phyloP scores from a whole-genome alignment of 305 asterid species.

The Ajuga reptans region DNA sequence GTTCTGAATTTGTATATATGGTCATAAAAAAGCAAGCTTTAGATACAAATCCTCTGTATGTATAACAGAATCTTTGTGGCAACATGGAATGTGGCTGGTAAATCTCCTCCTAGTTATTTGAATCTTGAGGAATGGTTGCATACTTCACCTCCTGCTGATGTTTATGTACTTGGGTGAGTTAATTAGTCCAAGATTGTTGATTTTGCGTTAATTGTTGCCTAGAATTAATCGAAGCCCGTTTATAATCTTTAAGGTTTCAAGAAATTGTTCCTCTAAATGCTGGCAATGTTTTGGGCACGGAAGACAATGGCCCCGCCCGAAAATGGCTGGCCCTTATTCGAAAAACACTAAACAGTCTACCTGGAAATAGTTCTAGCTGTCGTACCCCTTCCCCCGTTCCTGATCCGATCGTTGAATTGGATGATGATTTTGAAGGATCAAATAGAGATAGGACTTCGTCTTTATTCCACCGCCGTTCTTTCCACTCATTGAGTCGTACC shows the following conservation, averaged over 20 bases:
- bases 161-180: conserved; percentile 86
- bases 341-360: conserved; percentile 64
- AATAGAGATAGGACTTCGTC: conserved; percentile 41
- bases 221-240: conserved; percentile 1
- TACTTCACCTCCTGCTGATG: conserved; percentile 84
- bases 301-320: conserved; percentile 85
- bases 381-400: conserved; percentile 73
- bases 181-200: background rate
- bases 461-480: conserved; percentile 64
- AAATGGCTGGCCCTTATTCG: conserved; percentile 83
- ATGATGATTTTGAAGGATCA: conserved; percentile 83
- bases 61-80: conserved; percentile 59
- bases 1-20: background rate
- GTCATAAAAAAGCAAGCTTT: background rate
- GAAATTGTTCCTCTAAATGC: conserved; percentile 96
- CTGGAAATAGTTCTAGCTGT: conserved; percentile 54
- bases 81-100: conserved; percentile 94
- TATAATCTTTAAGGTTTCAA: conserved; percentile 64
- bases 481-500: conserved; percentile 69
- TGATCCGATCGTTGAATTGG: conserved; percentile 70
- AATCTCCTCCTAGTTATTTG: conserved; percentile 66
- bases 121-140: conserved; percentile 86
- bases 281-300: conserved; percentile 91
- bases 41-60: background rate
- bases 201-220: conserved; percentile 6